Conservation (phyloP, 2,329 filamentous ascomycete genomes). For the Diplodia seriata region DNA sequence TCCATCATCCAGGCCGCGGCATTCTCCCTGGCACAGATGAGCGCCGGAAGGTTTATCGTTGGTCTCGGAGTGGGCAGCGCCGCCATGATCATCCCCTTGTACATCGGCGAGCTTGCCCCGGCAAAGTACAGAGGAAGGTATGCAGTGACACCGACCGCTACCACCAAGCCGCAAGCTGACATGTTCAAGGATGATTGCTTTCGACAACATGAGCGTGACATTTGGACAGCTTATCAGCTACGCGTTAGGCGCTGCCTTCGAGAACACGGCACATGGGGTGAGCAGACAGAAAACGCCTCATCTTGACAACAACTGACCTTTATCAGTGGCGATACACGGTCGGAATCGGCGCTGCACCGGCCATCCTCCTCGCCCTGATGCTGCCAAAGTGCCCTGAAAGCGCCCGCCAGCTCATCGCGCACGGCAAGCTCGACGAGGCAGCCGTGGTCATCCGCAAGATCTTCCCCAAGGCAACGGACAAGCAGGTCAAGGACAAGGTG, state of each 20-base stretch:
- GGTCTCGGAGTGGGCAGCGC: slow-evolving; percentile 44
- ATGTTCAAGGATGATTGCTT: slow-evolving; percentile 44
- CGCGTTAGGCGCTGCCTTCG: slow-evolving; percentile 45
- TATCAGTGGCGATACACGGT: slow-evolving; percentile 42
- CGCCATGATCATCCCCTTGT: slow-evolving; percentile 43
- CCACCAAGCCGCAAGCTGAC: slow-evolving; percentile 31
- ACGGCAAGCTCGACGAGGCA: slow-evolving; percentile 44
- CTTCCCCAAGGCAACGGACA: slow-evolving; percentile 38
- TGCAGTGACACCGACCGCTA: not conserved
- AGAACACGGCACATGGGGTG: slow-evolving; percentile 14
- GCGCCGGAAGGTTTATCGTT: slow-evolving; percentile 42
- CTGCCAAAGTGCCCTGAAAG: slow-evolving; percentile 47
- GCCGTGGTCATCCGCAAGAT: slow-evolving; percentile 46
- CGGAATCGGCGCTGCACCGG: slow-evolving; percentile 46
- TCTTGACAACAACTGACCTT: not conserved
- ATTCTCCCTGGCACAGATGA: slow-evolving; percentile 40
- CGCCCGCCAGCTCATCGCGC: slow-evolving; percentile 50
- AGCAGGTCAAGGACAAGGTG: slow-evolving; percentile 36
- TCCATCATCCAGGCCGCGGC: slow-evolving; percentile 42
- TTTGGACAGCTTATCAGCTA: slow-evolving; percentile 46
- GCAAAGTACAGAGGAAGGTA: slow-evolving; percentile 37
- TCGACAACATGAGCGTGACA: slow-evolving; percentile 48
- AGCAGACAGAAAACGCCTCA: not conserved
- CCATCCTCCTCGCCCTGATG: slow-evolving; percentile 45
- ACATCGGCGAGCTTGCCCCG: slow-evolving; percentile 40